Conservation (phyloP, 495 filamentous ascomycete species). For the Bathelium albidoporum region DNA sequence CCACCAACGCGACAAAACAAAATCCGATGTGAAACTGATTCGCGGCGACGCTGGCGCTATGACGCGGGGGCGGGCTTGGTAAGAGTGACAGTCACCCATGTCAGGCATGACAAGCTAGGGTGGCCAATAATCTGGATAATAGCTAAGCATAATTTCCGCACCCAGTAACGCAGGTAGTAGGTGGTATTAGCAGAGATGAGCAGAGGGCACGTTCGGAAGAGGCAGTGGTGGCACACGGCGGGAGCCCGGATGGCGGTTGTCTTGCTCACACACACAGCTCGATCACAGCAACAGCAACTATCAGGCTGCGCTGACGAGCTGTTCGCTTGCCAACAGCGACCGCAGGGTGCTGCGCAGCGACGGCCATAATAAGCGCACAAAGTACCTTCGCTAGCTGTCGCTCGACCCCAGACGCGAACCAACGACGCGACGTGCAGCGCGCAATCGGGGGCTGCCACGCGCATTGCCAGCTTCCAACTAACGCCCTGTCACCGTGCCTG, state of each 20-base stretch:
- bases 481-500: not conserved
- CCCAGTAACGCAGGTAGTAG: not conserved
- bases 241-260: not conserved
- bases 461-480: conserved; percentile 2
- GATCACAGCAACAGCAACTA: not conserved
- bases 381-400: not conserved
- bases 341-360: not conserved
- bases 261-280: not conserved
- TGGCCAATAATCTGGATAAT: not conserved
- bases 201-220: not conserved
- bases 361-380: too few species aligned
- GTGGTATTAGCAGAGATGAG: too few species aligned
- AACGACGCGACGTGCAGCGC: conserved; percentile 1
- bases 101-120: not conserved
- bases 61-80: not conserved
- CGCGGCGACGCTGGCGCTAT: not conserved
- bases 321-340: not conserved
- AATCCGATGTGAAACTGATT: not conserved
- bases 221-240: conserved; percentile 3
- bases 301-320: too few species aligned
- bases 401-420: conserved; percentile 1
- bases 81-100: not conserved
- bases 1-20: conserved; percentile 5
- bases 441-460: conserved; percentile 4
- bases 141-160: conserved; percentile 3